Evolutionary conservation across 148 eudicot species (phyloP).

Genomic region (Bassia scoparia): DNA sequence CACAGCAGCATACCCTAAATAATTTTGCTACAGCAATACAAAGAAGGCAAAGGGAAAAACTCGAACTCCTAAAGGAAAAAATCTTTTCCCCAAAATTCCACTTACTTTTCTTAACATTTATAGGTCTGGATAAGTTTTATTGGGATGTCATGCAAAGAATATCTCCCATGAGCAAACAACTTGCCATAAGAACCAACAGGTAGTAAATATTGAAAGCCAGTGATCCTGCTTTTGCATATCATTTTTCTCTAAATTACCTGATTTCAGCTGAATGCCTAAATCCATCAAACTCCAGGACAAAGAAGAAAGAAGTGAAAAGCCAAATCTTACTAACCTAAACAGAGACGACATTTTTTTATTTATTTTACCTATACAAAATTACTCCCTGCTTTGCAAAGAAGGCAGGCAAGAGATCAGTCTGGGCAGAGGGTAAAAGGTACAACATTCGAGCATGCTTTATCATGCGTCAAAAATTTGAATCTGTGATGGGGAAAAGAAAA

Average conservation of each 20-base stretch:
- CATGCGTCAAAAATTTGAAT: too few species aligned
- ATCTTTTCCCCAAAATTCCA: not conserved
- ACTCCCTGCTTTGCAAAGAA: not conserved
- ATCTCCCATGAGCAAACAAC: not conserved
- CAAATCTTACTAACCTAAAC: not conserved
- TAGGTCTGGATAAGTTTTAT: not conserved
- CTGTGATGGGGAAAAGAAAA: not conserved
- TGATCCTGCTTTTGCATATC: not conserved
- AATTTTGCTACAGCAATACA: constrained; percentile 3
- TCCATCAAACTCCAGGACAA: not conserved
- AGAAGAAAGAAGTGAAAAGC: not conserved
- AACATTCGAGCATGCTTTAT: not conserved
- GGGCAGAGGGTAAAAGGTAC: not conserved
- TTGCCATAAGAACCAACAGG: not conserved
- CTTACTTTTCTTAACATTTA: not conserved
- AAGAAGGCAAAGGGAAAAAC: not conserved
- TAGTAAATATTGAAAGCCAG: too few species aligned
- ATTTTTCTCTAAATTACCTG: not conserved
- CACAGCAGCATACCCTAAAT: not conserved
- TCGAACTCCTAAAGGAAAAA: not conserved
- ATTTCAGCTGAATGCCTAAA: not conserved
- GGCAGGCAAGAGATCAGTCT: not conserved
- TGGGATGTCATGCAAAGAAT: not conserved
- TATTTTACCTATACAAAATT: too few species aligned
- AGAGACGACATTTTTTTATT: not conserved